Conservation (phyloP, 2,329 filamentous ascomycete species). For the Colletotrichum zoysiae region DNA sequence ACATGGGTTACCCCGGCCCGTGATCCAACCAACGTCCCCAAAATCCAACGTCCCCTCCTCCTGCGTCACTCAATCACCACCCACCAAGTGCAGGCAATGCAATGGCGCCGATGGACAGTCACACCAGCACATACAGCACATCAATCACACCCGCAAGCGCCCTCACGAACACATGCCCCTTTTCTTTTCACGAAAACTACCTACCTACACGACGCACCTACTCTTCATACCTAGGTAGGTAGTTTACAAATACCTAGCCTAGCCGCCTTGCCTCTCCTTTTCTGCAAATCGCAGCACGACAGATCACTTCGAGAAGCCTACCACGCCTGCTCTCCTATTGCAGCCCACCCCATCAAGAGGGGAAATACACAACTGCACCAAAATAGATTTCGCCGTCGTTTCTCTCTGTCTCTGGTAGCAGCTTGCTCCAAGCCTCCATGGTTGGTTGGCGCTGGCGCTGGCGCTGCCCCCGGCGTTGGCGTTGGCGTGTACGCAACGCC, state of each 20-base stretch:
- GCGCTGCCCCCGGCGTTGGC: too few species aligned
- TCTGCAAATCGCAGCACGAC: not conserved
- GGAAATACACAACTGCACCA: slow-evolving; percentile 7
- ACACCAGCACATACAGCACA: not conserved
- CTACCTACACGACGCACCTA: too few species aligned
- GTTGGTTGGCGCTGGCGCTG: not conserved
- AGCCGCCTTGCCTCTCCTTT: not conserved
- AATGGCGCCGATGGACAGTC: not conserved
- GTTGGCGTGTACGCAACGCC: not conserved
- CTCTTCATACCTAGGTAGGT: too few species aligned
- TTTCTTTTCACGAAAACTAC: slow-evolving; percentile 2
- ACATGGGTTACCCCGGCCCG: slow-evolving; percentile 20
- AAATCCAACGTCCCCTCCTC: slow-evolving; percentile 26
- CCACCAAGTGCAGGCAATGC: not conserved
- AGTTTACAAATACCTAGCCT: not conserved
- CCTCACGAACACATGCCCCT: not conserved
- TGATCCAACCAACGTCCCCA: slow-evolving; percentile 30
- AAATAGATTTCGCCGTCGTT: slow-evolving; percentile 24
- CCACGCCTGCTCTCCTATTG: slow-evolving; percentile 13
- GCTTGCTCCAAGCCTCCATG: not conserved
- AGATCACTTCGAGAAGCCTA: slow-evolving; percentile 28
- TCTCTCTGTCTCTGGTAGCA: not conserved
- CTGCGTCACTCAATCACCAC: not conserved
- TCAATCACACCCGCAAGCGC: slow-evolving; percentile 6
- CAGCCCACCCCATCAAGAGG: not conserved